Base-by-base conservation (phyloP, 2,329 filamentous ascomycete genomes). In the Ophiosphaerella herpotricha region DNA sequence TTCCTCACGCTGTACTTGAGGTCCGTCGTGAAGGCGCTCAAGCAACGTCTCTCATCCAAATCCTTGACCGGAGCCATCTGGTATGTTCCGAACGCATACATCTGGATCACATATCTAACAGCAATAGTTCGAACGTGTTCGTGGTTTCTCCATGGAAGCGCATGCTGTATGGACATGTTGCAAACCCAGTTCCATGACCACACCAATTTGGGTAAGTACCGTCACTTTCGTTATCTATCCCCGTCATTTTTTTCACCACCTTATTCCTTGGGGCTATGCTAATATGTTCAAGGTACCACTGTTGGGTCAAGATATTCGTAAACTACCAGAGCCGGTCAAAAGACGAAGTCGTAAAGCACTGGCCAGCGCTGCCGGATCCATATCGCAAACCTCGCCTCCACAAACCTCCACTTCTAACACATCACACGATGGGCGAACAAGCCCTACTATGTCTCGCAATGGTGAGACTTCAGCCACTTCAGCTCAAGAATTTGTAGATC, bases 111-210 rank as follows among this genome's bases (percentile, higher is more conserved):
- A 3, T 3, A 49, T 45, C 71, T 67, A 64, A 74, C 41, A 16
- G 46, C 8, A 26, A 8, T 45, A 75, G 73, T 69, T 74, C 14
- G 79, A 83, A 56, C 74, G 80, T 29, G 75, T 83, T 8, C 73
- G 77, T 31, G 80, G 79, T 4, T 83, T 83, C 56, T 82, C 80
- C 1, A 60, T 83, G 8, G 79, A 82, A 60, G 76, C 76, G 31
- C 80, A 82, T 60, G 78, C 79, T 26, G 74, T 82, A 5, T 81
- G 78, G 73, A 70, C 73, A 33, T 77, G 76, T 40, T 77, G 74
- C 58, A 74, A 75, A 50, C 75, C 78, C 2, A 60, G 52, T 23
- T 69, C 74, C 34, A 77, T 81, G 63, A 70, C 76, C 4, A 63
- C 72, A 16, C 80, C 81, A 6, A 74, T 75, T 38, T 83, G 80